A percentile compares a stretch with the other conserved stretches of the same genome.
phyloP scores from a whole-genome alignment of 805 yeast genomes.

The Vanderwaltozyma tropicalis region DNA sequence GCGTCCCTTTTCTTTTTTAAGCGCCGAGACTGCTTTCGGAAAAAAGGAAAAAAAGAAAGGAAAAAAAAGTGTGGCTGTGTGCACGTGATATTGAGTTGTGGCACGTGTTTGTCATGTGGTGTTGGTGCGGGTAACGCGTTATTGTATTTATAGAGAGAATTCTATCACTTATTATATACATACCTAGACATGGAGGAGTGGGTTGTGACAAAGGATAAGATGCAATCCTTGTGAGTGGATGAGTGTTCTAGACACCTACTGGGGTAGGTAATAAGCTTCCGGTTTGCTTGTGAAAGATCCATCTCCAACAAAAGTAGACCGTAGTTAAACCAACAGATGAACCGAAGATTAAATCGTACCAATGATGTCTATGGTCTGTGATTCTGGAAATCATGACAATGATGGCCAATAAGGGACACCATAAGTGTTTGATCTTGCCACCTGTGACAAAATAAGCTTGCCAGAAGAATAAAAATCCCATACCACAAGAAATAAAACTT shows the following conservation, averaged over 20 bases:
- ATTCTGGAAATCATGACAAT: constrained; percentile 23
- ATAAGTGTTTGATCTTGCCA: constrained; percentile 11
- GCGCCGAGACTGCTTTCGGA: too few species aligned
- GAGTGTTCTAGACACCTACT: neutral
- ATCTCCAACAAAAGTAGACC: constrained; percentile 9
- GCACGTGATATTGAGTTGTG: too few species aligned
- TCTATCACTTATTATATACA: too few species aligned
- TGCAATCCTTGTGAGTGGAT: too few species aligned
- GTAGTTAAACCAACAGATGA: constrained; percentile 11
- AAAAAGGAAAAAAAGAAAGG: too few species aligned
- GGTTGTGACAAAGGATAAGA: too few species aligned
- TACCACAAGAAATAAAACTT: constrained; percentile 15
- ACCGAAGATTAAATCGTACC: constrained; percentile 24
- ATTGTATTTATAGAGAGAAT: too few species aligned
- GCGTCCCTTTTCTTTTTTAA: too few species aligned
- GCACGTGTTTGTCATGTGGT: too few species aligned
- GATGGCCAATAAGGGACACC: constrained; percentile 19
- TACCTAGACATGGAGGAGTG: too few species aligned
- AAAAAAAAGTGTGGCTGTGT: too few species aligned
- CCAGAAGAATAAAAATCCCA: constrained; percentile 20
- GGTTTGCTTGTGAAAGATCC: constrained; percentile 3
- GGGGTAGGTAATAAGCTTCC: neutral
- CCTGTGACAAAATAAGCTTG: constrained; percentile 14
- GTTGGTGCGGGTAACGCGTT: too few species aligned
- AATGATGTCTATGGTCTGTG: constrained; percentile 25